These are phyloP conservation scores for Dillenia turbinata DNA, from an alignment of 164 flowering plant species.

Conservation along the genomic window DNA sequence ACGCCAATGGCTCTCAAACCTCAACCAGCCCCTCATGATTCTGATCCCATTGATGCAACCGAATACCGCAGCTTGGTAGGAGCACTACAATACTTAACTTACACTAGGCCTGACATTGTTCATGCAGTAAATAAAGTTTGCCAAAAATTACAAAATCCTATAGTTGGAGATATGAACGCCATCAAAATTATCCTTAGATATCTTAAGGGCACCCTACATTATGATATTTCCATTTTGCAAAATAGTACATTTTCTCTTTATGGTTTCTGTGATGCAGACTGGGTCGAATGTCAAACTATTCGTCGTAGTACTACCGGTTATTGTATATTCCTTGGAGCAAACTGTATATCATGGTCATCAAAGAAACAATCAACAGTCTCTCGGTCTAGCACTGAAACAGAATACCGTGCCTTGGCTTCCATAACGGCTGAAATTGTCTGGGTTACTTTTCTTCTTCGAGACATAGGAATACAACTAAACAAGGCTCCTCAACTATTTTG, in stretches of 20 bases:
- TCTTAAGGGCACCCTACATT: conserved; percentile 1
- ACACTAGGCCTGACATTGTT: neutral
- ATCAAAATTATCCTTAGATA: neutral
- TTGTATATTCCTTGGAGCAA: neutral
- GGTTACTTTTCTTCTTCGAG: neutral
- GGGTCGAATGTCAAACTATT: neutral
- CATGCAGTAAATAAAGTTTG: neutral
- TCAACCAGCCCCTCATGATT: too few species aligned
- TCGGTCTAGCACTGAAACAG: neutral
- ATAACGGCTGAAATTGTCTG: neutral
- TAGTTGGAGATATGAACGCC: neutral
- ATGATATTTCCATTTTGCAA: neutral
- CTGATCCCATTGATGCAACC: too few species aligned
- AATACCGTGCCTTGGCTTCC: conserved; percentile 2
- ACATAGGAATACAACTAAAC: neutral
- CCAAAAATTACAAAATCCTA: neutral
- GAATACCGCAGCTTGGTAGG: neutral
- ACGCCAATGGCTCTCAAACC: too few species aligned
- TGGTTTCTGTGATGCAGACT: conserved; percentile 4
- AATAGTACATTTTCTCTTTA: neutral
- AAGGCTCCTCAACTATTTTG: neutral
- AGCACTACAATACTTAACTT: neutral
- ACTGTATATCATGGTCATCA: neutral
- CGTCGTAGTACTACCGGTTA: neutral
- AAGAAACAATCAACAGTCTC: conserved; percentile 6